Base-by-base conservation (phyloP, 1,284 basidiomycete genomes). In the Megacollybia platyphylla region DNA sequence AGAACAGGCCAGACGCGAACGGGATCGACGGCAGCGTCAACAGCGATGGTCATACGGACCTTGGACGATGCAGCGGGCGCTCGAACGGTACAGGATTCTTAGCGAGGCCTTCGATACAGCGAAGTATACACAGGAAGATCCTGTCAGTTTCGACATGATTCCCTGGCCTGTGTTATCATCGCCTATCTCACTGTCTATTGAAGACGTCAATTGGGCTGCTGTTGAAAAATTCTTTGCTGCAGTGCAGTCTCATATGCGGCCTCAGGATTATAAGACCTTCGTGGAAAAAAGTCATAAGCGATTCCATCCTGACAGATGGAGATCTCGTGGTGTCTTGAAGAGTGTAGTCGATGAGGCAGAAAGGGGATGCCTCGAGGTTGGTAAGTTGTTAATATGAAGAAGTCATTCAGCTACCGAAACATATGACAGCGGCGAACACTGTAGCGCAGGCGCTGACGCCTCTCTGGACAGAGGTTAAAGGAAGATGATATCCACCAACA, bases 281-380 rank as follows among this genome's bases (percentile, higher is more conserved):
- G 31, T 46, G 8, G 36, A 40, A 20, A 43, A 20, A 30, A 13
- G 34, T 9, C 45, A 46, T 20, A 36, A 38, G 7, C 7, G 24
- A 28, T 46, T 46, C 32, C 45, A 46, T 30, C 45, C 45, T 9
- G 45, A 46, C 24, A 24, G 42, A n/a, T 46, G 45, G 45, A 43
- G 45, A n/a, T 36, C 41, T n/a, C 32, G 45, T n/a, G 36, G 30
- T n/a, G 8, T 43, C 4, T 34, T 46, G 28, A 31, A n/a, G 11
- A 40, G 34, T 13, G 45, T 46, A 11, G 40, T 43, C 13, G 41
- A 43, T 8, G 30, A 39, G 27, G 28, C 65, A 40, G 65, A 73
- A 44, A 64, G 71, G 43, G 63, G 63, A 8, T 70, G 67, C 46
- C 58, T 80, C 48, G 75, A 79, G 55, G 71, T 76, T 40, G 74